Conservation (phyloP, 139 green algal species). For the Coelastrella sp. region DNA sequence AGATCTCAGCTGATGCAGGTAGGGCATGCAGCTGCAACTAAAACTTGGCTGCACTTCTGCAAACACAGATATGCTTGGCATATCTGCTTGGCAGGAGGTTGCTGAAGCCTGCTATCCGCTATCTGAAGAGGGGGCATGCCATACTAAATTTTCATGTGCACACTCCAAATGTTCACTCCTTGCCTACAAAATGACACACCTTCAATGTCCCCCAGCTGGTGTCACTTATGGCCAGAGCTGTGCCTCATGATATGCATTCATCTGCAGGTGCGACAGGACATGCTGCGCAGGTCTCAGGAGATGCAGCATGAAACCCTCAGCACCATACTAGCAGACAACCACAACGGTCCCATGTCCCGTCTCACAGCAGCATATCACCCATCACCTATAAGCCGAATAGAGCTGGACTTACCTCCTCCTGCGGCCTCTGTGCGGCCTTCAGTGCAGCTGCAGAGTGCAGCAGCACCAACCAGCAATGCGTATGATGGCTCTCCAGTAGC, state of each 20-base stretch:
- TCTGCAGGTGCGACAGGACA: slow-evolving; percentile 29
- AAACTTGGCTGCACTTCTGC: too few relatives aligned
- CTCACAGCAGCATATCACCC: slow-evolving; percentile 36
- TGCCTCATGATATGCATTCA: neutral
- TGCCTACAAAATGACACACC: too few relatives aligned
- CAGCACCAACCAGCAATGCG: neutral
- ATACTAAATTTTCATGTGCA: neutral
- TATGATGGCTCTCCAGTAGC: neutral
- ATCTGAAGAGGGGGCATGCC: too few relatives aligned
- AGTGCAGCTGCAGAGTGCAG: neutral
- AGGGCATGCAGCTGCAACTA: neutral
- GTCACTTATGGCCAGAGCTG: too few relatives aligned
- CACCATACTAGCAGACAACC: slow-evolving; percentile 44
- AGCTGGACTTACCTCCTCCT: slow-evolving; percentile 32
- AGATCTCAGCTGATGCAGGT: slow-evolving; percentile 39
- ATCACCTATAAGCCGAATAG: slow-evolving; percentile 23
- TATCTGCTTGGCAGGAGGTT: neutral
- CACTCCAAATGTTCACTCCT: neutral
- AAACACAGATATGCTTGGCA: too few relatives aligned
- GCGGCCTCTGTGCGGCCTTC: slow-evolving; percentile 19
- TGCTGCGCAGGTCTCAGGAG: slow-evolving; percentile 10
- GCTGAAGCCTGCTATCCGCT: too few relatives aligned
- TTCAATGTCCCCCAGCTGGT: too few relatives aligned
- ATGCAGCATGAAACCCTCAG: slow-evolving; percentile 28
- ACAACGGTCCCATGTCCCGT: neutral